These are phyloP conservation scores for Lyophyllum decastes DNA, from an alignment of 768 basidiomycete genomes.

Conservation along the genomic window DNA sequence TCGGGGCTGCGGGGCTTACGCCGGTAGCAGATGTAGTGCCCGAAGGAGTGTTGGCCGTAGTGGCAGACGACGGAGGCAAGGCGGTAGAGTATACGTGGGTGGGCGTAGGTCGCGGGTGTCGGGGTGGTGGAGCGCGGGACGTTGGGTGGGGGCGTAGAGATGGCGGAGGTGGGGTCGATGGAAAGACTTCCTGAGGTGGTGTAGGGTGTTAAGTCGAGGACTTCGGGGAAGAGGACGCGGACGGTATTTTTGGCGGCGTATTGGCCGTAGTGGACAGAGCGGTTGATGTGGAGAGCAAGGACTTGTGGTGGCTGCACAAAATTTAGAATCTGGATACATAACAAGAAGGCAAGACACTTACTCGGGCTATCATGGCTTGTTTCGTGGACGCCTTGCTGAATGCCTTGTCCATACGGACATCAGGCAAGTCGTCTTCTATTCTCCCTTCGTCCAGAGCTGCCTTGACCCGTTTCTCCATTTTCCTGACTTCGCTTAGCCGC, in stretches of 20 bases:
- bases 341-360: conserved; percentile 35
- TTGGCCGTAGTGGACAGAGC: conserved; percentile 76
- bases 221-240: conserved; percentile 79
- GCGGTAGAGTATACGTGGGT: conserved; percentile 77
- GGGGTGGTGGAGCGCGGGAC: conserved; percentile 54
- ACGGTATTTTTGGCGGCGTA: conserved; percentile 88
- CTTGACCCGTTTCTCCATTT: conserved; percentile 61
- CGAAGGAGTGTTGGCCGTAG: conserved; percentile 89
- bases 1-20: conserved; percentile 66
- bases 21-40: conserved; percentile 92
- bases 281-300: conserved; percentile 87
- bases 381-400: conserved; percentile 77
- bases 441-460: conserved; percentile 69
- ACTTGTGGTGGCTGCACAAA: conserved; percentile 76
- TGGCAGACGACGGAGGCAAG: conserved; percentile 88
- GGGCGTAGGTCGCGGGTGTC: conserved; percentile 52
- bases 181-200: conserved; percentile 82
- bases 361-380: conserved; percentile 90
- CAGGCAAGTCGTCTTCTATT: conserved; percentile 83
- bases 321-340: not conserved
- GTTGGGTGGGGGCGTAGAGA: conserved; percentile 61
- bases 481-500: conserved; percentile 69
- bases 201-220: conserved; percentile 87
- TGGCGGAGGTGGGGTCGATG: conserved; percentile 65
- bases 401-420: conserved; percentile 78